Base-by-base conservation (phyloP, 768 basidiomycete species). In the Saitozyma sp. region DNA sequence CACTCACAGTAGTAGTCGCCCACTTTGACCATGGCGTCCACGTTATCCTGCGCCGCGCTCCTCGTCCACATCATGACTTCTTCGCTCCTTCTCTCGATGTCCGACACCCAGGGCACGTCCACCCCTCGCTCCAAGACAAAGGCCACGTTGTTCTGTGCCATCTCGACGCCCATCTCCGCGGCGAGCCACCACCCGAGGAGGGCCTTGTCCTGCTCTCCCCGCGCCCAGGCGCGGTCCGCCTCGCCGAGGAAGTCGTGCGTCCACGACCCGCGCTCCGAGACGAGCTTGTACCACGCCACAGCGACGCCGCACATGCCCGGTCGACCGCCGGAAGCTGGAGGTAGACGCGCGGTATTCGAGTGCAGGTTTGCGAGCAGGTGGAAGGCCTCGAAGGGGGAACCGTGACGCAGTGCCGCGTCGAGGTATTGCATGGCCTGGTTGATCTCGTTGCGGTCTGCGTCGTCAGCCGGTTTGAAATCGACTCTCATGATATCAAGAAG, bases 1-100 rank as follows among this genome's bases (percentile, higher is more conserved):
- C 29, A 29, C 78, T 67, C 63, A 79, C 78, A 97, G 80, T 94
- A 95, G 77, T 97, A 96, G 77, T 99, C 96, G 45, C 92, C 96
- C 6, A 97, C 93, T 83, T 97, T 99, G 64, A 99, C 92, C 61
- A 98, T 83, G 10, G 96, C 89, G 74, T 99, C 96, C n/a, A 96
- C 84, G 71, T 99, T 94, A 58, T 89, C 87, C 77, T 99, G 96
- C 2, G 86, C 87, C 9, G 95, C 93, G 3, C 94, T 93, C 13
- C 96, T 87, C 37, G 88, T 91, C 95, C 95, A 99, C 73, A 95
- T 91, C 0, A 88, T 90, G 54, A 99, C 81, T 0, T 92, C 94
- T 8, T 91, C 83, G 48, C 69, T 57, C 19, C 50, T 58, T 16
- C 17, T 43, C 56, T 40, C 42, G 3, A 46, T 46, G 40, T 16